Conservation (phyloP, 495 filamentous ascomycete species). For the Penicillium cataractarum region DNA sequence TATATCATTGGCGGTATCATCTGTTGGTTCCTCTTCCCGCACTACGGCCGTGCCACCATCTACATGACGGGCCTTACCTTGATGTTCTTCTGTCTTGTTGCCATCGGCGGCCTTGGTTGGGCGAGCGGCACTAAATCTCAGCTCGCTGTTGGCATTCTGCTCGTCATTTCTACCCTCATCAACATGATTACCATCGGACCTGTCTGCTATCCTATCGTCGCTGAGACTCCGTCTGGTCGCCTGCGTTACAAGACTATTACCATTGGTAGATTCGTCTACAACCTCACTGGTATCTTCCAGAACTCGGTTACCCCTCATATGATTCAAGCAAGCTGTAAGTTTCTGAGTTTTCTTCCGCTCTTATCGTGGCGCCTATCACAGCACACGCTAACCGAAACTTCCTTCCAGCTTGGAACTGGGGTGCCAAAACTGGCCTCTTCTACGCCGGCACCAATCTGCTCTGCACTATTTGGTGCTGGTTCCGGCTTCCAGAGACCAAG, state of each 20-base stretch:
- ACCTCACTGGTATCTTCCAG: constrained; percentile 35
- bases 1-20: constrained; percentile 66
- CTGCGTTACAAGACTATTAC: constrained; percentile 40
- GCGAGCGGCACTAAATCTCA: constrained; percentile 37
- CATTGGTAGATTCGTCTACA: constrained; percentile 36
- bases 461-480: constrained; percentile 40
- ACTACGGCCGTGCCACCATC: constrained; percentile 53
- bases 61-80: constrained; percentile 51
- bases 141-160: constrained; percentile 29
- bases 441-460: constrained; percentile 35
- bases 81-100: constrained; percentile 48
- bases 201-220: constrained; percentile 40
- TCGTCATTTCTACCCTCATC: constrained; percentile 36
- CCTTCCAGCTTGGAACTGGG: constrained; percentile 44
- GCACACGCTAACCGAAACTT: not conserved
- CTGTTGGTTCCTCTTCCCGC: constrained; percentile 59
- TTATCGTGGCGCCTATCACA: not conserved
- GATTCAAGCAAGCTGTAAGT: constrained; percentile 2
- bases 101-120: constrained; percentile 59
- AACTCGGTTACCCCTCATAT: constrained; percentile 36
- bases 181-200: constrained; percentile 47
- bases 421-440: constrained; percentile 45
- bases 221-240: constrained; percentile 43
- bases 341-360: not conserved
- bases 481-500: constrained; percentile 49